These are phyloP conservation scores for Podila clonocystis DNA, from an alignment of 192 early-diverging fungal genomes.

Conservation along the genomic window DNA sequence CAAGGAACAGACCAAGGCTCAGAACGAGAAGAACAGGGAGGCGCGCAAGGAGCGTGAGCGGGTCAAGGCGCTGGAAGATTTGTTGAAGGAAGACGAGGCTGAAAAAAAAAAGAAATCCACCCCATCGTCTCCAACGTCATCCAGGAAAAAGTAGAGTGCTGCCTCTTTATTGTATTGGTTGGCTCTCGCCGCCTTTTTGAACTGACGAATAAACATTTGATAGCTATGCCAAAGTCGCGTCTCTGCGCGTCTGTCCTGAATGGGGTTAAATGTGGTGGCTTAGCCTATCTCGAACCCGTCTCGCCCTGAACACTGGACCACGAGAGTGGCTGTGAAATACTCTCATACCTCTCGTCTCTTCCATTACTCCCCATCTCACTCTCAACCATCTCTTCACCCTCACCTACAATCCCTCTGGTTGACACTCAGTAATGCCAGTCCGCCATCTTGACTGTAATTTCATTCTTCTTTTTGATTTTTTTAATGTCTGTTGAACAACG, in stretches of 20 bases:
- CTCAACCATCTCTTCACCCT: not conserved
- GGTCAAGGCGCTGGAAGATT: slow-evolving; percentile 55
- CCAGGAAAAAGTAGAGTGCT: slow-evolving; percentile 31
- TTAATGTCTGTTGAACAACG: not conserved
- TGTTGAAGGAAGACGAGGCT: slow-evolving; percentile 51
- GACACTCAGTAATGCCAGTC: slow-evolving; percentile 15
- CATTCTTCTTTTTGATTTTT: not conserved
- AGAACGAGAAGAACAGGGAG: slow-evolving; percentile 56
- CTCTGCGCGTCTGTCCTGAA: no score
- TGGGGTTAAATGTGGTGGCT: not conserved
- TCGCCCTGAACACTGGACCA: no score
- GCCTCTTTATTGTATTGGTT: not conserved
- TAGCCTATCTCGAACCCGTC: not conserved
- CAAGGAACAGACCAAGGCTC: slow-evolving; percentile 52
- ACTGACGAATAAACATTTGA: not conserved
- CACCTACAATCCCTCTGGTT: not conserved
- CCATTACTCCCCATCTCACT: no score
- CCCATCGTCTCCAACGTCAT: slow-evolving; percentile 20
- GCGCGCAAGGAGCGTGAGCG: slow-evolving; percentile 46
- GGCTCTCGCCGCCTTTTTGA: not conserved
- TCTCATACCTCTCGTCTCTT: no score
- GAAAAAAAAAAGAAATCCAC: slow-evolving; percentile 47
- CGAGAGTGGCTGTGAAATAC: not conserved
- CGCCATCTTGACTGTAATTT: slow-evolving; percentile 35
- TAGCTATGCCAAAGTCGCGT: not conserved